A percentile compares a stretch with the other conserved stretches of the same genome.
Evolutionary conservation across 768 basidiomycete genomes (phyloP).

Genomic region (Macrolepiota albuminosa): DNA sequence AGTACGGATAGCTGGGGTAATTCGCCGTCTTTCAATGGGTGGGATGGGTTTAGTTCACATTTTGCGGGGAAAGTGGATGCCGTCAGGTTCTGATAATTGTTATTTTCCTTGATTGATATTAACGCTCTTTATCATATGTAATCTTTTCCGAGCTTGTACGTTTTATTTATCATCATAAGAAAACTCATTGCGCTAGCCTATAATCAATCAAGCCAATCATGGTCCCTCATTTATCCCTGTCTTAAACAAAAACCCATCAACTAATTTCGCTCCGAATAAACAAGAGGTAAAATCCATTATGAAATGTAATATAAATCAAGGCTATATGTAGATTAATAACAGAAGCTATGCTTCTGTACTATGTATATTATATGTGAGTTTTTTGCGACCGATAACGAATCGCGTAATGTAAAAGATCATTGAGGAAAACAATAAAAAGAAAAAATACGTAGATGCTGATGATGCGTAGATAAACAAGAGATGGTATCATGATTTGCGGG

Average conservation of each 20-base stretch:
- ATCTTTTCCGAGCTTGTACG: neutral
- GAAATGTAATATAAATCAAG: neutral
- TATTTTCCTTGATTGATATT: neutral
- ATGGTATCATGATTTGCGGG: neutral
- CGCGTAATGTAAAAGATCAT: neutral
- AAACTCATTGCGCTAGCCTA: neutral
- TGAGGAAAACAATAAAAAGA: neutral
- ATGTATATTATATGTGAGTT: neutral
- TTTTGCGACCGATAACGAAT: neutral
- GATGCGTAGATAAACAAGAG: neutral
- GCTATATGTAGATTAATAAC: neutral
- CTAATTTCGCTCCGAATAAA: neutral
- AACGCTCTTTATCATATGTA: neutral
- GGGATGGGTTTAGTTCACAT: constrained; percentile 39
- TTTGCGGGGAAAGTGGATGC: constrained; percentile 19
- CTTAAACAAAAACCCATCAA: neutral
- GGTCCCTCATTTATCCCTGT: neutral
- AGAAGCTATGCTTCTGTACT: neutral
- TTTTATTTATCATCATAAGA: neutral
- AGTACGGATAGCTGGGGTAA: constrained; percentile 19
- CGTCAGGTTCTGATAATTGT: neutral
- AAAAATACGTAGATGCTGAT: neutral
- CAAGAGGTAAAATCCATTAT: neutral
- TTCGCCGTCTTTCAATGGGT: constrained; percentile 26
- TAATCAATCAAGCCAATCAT: neutral